Evolutionary conservation across 208 protist genomes (phyloP), one percentile per base, ranked within the genome.

Genomic region (Sergeia podlipaevii): DNA sequence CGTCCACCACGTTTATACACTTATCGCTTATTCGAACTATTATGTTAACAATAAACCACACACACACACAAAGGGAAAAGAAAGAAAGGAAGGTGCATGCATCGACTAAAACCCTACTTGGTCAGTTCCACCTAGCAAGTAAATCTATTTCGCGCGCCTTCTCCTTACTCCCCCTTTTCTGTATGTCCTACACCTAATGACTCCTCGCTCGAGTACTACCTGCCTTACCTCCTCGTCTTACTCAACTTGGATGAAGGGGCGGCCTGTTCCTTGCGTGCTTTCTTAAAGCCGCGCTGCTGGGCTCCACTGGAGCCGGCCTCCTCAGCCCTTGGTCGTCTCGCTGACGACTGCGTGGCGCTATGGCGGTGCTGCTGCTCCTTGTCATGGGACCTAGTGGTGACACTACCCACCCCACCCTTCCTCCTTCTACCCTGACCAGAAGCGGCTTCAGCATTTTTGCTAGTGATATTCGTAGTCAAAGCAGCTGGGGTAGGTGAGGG

Each of bases 341-440:
- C 46, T 30, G 15, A 28, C 48, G 48, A 20, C 43, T 54, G 34
- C 43, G 48, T 21, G 33, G 33, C 10, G 33, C 33, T 15, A 15
- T 38, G 15, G 11, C 33, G 15, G 33, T 15, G 11, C 11, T 38
- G 33, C 11, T n/a, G 33, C 33, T 15, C 11, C 33, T 62, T 33
- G 48, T 62, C 27, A 17, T 17, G 1, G 34, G 36, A 33, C 13
- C 28, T 36, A 20, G 20, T 57, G 48, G n/a, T 34, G 54, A 10
- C 37, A 55, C 70, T 60, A 57, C 45, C 61, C 49, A 27, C 33
- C 44, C 32, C 38, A 5, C 23, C 2, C 8, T 36, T 18, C 6
- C 11, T 10, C 48, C 57, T 17, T 30, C 11, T 10, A 2, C 39
- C 26, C 29, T 21, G 18, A 4, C 13, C 15, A 27, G 39, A 30